Evolutionary conservation across 768 basidiomycete genomes (phyloP).

Genomic region (Kwoniella bestiolae): DNA sequence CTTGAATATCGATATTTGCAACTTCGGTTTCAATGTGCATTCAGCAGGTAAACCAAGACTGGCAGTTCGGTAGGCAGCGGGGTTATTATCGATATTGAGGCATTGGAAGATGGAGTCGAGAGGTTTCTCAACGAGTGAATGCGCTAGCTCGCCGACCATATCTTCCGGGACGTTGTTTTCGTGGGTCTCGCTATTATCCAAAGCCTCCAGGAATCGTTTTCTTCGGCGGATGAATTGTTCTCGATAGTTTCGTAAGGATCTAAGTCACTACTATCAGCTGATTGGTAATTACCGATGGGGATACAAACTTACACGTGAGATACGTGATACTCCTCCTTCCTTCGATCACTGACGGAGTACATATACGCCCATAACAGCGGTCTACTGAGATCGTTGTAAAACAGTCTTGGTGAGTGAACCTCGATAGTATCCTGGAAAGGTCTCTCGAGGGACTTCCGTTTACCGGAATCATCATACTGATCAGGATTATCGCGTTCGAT

Average conservation of each 20-base stretch:
- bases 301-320: slow-evolving; percentile 69
- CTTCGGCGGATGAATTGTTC: slow-evolving; percentile 19
- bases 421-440: slow-evolving; percentile 87
- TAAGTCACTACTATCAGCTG: slow-evolving; percentile 6
- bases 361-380: slow-evolving; percentile 89
- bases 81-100: slow-evolving; percentile 9
- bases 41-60: slow-evolving; percentile 48
- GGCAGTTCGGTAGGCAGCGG: slow-evolving; percentile 15
- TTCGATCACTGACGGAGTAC: slow-evolving; percentile 73
- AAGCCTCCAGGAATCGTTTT: slow-evolving; percentile 56
- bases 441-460: slow-evolving; percentile 64
- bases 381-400: slow-evolving; percentile 74
- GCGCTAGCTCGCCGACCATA: slow-evolving; percentile 25
- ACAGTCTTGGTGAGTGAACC: slow-evolving; percentile 81
- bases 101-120: slow-evolving; percentile 21
- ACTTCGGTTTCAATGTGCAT: slow-evolving; percentile 61
- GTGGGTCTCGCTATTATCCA: slow-evolving; percentile 18
- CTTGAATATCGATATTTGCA: slow-evolving; percentile 82
- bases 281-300: neutral
- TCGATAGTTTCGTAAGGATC: slow-evolving; percentile 26
- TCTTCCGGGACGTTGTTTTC: slow-evolving; percentile 19
- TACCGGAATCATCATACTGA: slow-evolving; percentile 6
- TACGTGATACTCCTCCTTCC: slow-evolving; percentile 84
- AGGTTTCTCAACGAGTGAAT: slow-evolving; percentile 14
- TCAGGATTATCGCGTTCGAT: slow-evolving; percentile 13